Conservation (phyloP, 257 asterid species). For the Solanum virginianum region DNA sequence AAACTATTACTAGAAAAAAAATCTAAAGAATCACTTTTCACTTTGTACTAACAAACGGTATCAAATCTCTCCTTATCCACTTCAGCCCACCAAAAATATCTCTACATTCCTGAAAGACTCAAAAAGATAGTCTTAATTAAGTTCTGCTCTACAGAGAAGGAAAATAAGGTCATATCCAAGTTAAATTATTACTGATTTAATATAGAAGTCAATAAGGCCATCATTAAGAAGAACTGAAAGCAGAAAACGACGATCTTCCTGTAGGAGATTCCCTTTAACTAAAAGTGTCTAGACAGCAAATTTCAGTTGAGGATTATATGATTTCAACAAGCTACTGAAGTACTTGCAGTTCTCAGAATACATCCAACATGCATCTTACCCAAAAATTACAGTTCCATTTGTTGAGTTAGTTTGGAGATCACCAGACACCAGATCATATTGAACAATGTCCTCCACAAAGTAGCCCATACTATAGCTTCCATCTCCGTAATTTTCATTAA, state of each 20-base stretch:
- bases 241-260: neutral
- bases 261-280: neutral
- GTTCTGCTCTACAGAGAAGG: neutral
- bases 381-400: slow-evolving; percentile 93
- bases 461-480: slow-evolving; percentile 92
- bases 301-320: neutral
- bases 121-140: neutral
- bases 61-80: neutral
- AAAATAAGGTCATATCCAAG: neutral
- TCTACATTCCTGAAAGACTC: neutral
- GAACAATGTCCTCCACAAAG: slow-evolving; percentile 86
- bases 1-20: neutral
- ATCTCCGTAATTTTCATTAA: slow-evolving; percentile 87
- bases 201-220: neutral
- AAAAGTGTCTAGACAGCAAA: neutral
- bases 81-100: neutral
- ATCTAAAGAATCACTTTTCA: neutral
- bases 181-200: neutral
- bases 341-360: neutral
- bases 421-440: slow-evolving; percentile 88
- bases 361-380: slow-evolving; percentile 37
- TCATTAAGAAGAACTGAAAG: neutral
- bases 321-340: neutral
- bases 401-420: slow-evolving; percentile 80
- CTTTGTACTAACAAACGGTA: neutral